Percentiles rank a stretch among this genome's conserved stretches.
Conservation (phyloP, 192 early-diverging fungal genomes). For the Geranomyces michiganensis region DNA sequence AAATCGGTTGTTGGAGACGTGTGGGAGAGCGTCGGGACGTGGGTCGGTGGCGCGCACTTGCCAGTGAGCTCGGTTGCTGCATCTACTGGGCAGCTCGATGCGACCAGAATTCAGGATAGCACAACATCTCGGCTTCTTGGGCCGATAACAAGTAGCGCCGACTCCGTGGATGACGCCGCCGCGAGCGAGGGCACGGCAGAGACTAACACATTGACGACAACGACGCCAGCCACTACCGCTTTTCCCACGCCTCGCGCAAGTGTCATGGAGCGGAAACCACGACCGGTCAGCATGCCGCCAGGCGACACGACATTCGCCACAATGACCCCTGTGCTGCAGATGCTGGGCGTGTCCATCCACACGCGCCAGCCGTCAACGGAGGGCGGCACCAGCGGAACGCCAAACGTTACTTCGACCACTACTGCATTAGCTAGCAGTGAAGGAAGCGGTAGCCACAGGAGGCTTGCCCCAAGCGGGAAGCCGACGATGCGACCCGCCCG, state of each 20-base stretch:
- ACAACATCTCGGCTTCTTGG: no score
- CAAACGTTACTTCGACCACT: neutral
- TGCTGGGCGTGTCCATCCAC: neutral
- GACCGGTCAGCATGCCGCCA: constrained; percentile 1
- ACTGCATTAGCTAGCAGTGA: neutral
- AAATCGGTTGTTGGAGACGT: constrained; percentile 2
- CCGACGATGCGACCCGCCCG: neutral
- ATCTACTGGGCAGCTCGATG: no score
- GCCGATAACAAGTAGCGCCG: no score
- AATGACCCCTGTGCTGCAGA: constrained; percentile 7
- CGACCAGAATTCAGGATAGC: no score
- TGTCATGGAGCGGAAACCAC: neutral
- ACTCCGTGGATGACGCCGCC: no score
- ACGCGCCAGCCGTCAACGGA: neutral
- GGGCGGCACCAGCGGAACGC: neutral
- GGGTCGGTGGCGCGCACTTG: constrained; percentile 3
- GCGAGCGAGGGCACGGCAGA: no score
- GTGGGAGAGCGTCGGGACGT: constrained; percentile 5
- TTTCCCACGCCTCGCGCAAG: no score
- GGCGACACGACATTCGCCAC: neutral
- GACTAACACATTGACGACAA: no score
- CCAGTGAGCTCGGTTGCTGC: neutral
- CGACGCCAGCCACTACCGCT: no score
- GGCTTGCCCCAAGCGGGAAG: no score
- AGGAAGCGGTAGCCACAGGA: no score